A percentile compares a stretch with the other conserved stretches of the same genome.
These are phyloP conservation scores for Collybia sp. DNA, from an alignment of 768 basidiomycete species.

Conservation along the genomic window DNA sequence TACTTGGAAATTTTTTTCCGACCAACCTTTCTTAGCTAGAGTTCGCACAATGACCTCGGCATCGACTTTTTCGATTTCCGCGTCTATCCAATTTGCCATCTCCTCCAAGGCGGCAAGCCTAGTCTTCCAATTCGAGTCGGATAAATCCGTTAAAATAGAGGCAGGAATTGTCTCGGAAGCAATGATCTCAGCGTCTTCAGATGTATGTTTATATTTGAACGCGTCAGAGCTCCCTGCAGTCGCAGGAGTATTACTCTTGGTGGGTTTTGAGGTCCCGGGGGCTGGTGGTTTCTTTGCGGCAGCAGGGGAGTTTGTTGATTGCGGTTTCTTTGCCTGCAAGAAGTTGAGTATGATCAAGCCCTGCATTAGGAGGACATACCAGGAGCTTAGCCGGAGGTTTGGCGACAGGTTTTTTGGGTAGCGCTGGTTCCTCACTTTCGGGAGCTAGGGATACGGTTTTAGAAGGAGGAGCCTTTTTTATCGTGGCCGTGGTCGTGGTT, in stretches of 20 bases:
- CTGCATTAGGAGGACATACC: constrained; percentile 22
- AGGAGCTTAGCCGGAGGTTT: constrained; percentile 48
- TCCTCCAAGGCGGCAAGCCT: constrained; percentile 85
- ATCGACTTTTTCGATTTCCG: constrained; percentile 60
- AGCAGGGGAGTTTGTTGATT: constrained; percentile 27
- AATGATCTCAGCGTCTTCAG: constrained; percentile 87
- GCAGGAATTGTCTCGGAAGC: constrained; percentile 71
- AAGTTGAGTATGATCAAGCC: constrained; percentile 3
- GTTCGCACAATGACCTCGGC: constrained; percentile 86
- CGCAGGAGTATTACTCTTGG: constrained; percentile 44
- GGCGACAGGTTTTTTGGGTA: constrained; percentile 36
- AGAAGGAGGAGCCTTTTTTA: constrained; percentile 28
- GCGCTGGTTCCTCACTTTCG: constrained; percentile 5
- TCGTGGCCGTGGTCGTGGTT: constrained; percentile 21
- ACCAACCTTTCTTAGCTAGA: constrained; percentile 91
- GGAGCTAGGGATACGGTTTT: constrained; percentile 14
- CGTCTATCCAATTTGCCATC: constrained; percentile 79
- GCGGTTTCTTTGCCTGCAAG: constrained; percentile 48
- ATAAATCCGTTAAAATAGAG: constrained; percentile 65
- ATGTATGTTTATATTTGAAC: constrained; percentile 86
- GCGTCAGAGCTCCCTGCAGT: constrained; percentile 63
- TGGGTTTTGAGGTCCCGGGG: constrained; percentile 29
- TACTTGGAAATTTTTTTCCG: constrained; percentile 99
- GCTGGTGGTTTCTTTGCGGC: constrained; percentile 41
- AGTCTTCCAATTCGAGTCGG: constrained; percentile 92